phyloP scores from a whole-genome alignment of 2,329 filamentous ascomycete species.

The Neurospora sp. region DNA sequence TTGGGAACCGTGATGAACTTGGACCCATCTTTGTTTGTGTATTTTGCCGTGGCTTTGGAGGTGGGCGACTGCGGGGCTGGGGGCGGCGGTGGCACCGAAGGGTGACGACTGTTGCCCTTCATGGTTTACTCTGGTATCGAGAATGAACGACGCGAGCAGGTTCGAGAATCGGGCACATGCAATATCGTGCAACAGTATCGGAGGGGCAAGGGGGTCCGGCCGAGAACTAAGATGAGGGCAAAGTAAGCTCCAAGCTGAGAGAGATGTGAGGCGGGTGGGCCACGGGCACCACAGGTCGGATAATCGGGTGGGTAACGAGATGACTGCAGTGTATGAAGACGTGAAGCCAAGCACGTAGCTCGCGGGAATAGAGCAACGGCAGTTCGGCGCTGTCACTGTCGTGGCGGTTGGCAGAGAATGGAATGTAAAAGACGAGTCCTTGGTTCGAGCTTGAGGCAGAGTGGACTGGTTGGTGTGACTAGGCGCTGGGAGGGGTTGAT shows the following conservation, averaged over 20 bases:
- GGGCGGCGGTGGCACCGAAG: constrained; percentile 17
- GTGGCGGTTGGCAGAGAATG: not conserved
- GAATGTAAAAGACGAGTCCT: not conserved
- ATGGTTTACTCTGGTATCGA: constrained; percentile 15
- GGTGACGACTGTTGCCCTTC: constrained; percentile 26
- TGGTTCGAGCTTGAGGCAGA: not conserved
- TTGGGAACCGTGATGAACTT: constrained; percentile 60
- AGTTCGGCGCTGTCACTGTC: not conserved
- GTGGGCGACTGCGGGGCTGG: constrained; percentile 38
- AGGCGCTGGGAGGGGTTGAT: not conserved
- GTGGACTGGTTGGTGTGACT: not conserved
- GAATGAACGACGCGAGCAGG: not conserved
- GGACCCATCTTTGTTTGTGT: constrained; percentile 59
- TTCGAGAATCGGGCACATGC: constrained; percentile 8
- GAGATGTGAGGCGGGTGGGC: constrained; percentile 1
- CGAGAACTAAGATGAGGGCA: constrained; percentile 8
- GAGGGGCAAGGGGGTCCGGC: constrained; percentile 2
- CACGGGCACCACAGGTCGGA: not conserved
- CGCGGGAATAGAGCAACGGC: not conserved
- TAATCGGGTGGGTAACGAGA: not conserved
- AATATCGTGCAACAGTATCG: constrained; percentile 2
- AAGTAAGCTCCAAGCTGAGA: constrained; percentile 8
- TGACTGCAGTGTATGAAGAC: not conserved
- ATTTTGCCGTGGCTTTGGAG: constrained; percentile 46
- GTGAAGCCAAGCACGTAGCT: not conserved